Conservation (phyloP, 2,329 filamentous ascomycete genomes). For the Diaporthe sp. region DNA sequence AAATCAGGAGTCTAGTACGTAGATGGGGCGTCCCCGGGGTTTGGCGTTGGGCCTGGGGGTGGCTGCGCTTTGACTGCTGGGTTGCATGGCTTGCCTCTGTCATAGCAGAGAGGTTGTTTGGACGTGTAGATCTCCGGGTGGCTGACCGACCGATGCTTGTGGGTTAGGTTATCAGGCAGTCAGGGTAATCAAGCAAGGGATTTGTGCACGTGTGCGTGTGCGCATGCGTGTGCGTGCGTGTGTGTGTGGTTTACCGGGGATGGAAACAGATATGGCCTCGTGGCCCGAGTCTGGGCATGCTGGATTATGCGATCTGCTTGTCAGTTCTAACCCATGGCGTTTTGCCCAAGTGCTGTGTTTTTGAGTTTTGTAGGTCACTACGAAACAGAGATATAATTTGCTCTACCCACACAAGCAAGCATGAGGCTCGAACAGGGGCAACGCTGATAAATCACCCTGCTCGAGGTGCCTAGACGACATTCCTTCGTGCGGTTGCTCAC, state of each 20-base stretch:
- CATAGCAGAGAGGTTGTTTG: neutral
- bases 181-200: neutral
- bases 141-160: slow-evolving; percentile 17
- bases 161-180: slow-evolving; percentile 16
- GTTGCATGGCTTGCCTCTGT: slow-evolving; percentile 5
- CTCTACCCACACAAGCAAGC: neutral
- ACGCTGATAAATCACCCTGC: neutral
- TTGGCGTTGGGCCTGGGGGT: neutral
- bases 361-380: neutral
- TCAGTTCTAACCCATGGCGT: neutral
- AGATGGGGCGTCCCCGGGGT: neutral
- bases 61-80: slow-evolving; percentile 22
- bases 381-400: neutral
- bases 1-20: neutral
- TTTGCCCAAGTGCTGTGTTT: neutral
- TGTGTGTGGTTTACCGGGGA: neutral
- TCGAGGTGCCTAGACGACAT: neutral
- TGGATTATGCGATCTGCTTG: slow-evolving; percentile 1
- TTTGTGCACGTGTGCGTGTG: neutral
- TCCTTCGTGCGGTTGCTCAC: neutral
- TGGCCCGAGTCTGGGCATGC: neutral
- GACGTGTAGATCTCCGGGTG: slow-evolving; percentile 7
- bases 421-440: neutral
- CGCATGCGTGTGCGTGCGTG: neutral
- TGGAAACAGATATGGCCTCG: neutral